phyloP scores from a whole-genome alignment of 2,329 filamentous ascomycete genomes.

The Cytospora chrysosperma region DNA sequence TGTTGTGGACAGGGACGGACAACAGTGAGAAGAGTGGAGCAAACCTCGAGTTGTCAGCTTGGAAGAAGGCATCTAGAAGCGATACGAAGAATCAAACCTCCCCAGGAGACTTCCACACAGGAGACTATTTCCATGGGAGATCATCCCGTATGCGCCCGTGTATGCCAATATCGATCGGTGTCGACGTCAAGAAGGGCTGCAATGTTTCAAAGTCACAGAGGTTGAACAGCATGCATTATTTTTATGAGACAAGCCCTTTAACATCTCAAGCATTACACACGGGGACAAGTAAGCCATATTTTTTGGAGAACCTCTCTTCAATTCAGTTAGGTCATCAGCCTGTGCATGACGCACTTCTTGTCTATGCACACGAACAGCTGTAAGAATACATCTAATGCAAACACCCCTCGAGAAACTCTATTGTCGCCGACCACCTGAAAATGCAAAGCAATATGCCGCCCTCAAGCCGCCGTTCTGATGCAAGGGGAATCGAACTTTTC shows the following conservation, averaged over 20 bases:
- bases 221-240: no score
- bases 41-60: background rate
- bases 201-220: no score
- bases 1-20: constrained; percentile 51
- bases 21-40: constrained; percentile 12
- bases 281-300: constrained; percentile 8
- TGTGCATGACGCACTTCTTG: constrained; percentile 19
- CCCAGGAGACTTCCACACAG: no score
- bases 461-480: constrained; percentile 37
- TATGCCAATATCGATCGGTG: no score
- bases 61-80: background rate
- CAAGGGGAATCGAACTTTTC: constrained; percentile 36
- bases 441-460: constrained; percentile 38
- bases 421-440: constrained; percentile 34
- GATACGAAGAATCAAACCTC: background rate
- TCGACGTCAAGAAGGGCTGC: no score
- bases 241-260: no score
- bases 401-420: constrained; percentile 33
- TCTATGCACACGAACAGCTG: constrained; percentile 29
- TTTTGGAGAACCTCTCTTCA: constrained; percentile 24
- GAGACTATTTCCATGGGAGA: no score
- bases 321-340: constrained; percentile 17
- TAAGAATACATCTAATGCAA: constrained; percentile 34
- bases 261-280: background rate
- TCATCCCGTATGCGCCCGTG: no score